Base-by-base conservation (phyloP, 1,284 basidiomycete species). In the Microbotryum violaceum region DNA sequence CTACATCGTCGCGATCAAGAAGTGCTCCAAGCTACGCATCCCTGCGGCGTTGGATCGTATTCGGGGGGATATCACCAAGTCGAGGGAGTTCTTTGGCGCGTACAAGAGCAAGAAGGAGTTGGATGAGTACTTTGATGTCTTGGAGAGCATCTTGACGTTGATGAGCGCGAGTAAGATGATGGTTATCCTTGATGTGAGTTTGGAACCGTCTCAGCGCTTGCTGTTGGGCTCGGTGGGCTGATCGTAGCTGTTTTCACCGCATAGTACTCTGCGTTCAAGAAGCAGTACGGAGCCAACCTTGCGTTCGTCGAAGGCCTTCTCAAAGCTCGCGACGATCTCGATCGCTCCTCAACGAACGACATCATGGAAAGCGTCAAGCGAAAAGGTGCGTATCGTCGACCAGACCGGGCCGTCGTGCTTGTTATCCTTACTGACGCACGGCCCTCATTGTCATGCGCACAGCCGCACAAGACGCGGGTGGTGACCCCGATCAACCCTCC, bases 281-380 rank as follows among this genome's bases (percentile, higher is more conserved):
- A 92, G 72, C 83, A 88, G 20, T 89, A 97, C 75, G 94, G 96
- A 4, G 91, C 94, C 16, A 93, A 94, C 70, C 81, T 97, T 42
- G 80, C 83, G 4, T 98, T 97, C 73, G 86, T 96, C 29, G 93
- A 98, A 74, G 82, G 85, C 4, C 71, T 97, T 53, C 87, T 97
- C 82, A 89, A 86, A 73, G 86, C 88, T 8, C 81, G 96, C 54
- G 88, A 89, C 66, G 93, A 98, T 76, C 79, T 97, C 59, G 93
- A 97, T 76, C 83, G 90, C 46, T 83, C 86, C 1, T 83, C 85
- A 14, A 88, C 88, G n/a, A 86, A 78, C 69, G 91, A 96, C 59
- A 86, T 96, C 55, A 96, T 97, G 89, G 94, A 97, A 42, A 90
- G 86, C 61, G 82, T 97, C 63, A 89, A 87, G 75, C 82, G 91